These are phyloP conservation scores for Colletotrichum horii DNA, from an alignment of 2,329 filamentous ascomycete species.

Conservation along the genomic window DNA sequence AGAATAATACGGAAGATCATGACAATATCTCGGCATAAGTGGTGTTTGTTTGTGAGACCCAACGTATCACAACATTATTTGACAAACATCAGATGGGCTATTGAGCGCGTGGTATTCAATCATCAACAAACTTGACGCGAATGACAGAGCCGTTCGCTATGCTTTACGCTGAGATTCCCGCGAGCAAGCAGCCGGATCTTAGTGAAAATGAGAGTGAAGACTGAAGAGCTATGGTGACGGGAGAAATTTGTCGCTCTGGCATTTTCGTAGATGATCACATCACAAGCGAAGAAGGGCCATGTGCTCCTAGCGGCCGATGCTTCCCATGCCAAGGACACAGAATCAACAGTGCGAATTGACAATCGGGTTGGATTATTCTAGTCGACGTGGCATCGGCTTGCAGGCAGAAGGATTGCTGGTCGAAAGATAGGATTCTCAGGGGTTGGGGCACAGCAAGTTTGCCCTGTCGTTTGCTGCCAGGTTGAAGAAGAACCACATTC, in stretches of 20 bases:
- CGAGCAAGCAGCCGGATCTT: fast-evolving
- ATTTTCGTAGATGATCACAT: background rate
- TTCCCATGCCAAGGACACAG: background rate
- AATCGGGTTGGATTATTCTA: fast-evolving
- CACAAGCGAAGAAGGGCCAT: background rate
- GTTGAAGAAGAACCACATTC: fast-evolving
- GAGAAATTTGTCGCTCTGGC: fast-evolving
- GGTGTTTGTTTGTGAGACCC: fast-evolving
- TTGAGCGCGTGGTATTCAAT: fast-evolving
- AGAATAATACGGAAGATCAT: too few relatives aligned
- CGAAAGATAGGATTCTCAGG: background rate
- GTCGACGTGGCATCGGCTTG: background rate
- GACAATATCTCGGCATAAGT: fast-evolving
- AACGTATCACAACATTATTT: background rate
- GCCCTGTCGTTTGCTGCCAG: background rate
- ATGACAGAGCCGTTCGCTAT: background rate
- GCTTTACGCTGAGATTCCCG: fast-evolving
- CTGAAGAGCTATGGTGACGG: background rate
- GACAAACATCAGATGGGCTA: background rate
- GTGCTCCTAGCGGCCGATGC: background rate
- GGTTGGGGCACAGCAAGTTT: background rate
- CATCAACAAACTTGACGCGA: background rate
- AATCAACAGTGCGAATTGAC: fast-evolving
- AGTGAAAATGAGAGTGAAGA: background rate
- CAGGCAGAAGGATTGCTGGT: background rate